Evolutionary conservation across 331 rosid genomes (phyloP), one percentile per base, ranked within the genome.

Genomic region (Phaseolus coccineus): DNA sequence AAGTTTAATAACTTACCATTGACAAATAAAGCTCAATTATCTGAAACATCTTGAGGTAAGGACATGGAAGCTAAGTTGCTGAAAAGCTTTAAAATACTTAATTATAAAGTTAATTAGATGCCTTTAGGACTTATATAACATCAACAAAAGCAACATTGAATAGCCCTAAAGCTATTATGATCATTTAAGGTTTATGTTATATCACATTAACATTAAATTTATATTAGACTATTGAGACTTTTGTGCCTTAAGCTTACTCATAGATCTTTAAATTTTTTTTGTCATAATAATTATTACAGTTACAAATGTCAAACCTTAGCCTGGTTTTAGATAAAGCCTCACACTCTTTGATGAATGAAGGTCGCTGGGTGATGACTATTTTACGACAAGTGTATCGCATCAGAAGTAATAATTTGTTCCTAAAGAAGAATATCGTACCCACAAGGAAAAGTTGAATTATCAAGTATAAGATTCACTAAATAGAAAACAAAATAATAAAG

Each of bases 291-390:
- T 31, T 31, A 19, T 81, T 88, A 85, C 94, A 95, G 98, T 86
- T 96, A 76, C 97, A 91, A 87, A 88, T 86, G 91, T 87, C 94
- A 47, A 96, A 91, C 82, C 84, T 87, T 73, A 88, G 88, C 81
- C 90, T 91, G 86, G 66, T 87, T 87, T 84, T 96, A 16, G 89
- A 85, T 81, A 93, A 84, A 74, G 5, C 85, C 82, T 84, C 85
- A 2, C 92, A 84, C 81, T 81, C 91, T 82, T 84, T 84, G 61
- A 62, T 51, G 69, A 86, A 71, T 40, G 91, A 85, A 66, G 87
- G 84, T 80, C 97, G 78, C 84, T 71, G 35, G 78, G 85, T 86
- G 22, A 19, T 19, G 22, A 19, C 22, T 19, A 19, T 19, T 19
- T 19, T 19, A 19, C 22, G 22, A 19, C 22, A 19, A 19, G 22